Evolutionary conservation across 2,329 filamentous ascomycete genomes (phyloP).

Genomic region (Colletotrichum endophyticum): DNA sequence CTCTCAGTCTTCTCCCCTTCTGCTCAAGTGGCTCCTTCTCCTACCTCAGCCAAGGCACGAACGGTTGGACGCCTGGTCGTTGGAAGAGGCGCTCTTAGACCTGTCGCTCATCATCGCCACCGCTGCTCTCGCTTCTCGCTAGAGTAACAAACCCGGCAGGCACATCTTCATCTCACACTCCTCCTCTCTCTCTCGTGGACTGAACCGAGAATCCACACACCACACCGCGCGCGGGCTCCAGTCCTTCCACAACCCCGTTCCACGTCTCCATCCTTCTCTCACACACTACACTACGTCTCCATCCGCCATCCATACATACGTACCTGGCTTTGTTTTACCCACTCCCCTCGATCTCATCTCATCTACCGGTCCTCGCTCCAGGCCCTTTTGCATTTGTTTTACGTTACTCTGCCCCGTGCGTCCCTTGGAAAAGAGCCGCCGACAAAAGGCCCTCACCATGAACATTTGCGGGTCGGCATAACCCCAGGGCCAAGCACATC

Average conservation of each 20-base stretch:
- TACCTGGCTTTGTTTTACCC: slow-evolving; percentile 9
- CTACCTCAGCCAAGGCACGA: neutral
- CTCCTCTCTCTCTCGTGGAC: neutral
- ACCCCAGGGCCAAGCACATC: slow-evolving; percentile 19
- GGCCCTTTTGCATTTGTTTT: slow-evolving; percentile 19
- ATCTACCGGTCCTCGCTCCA: slow-evolving; percentile 16
- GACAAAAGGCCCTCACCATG: slow-evolving; percentile 23
- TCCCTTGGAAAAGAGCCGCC: slow-evolving; percentile 20
- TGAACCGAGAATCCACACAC: neutral
- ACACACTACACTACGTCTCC: neutral
- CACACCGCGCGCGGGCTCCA: neutral
- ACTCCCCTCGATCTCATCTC: slow-evolving; percentile 18
- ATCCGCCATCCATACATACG: neutral
- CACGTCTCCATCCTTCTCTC: neutral
- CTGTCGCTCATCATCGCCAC: neutral
- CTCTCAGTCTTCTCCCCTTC: neutral
- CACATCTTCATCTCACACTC: neutral
- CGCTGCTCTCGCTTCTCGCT: slow-evolving; percentile 10
- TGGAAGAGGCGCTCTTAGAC: slow-evolving; percentile 2
- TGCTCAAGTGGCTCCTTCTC: neutral
- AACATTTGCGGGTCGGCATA: slow-evolving; percentile 22
- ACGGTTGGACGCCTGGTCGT: neutral
- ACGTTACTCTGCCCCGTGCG: slow-evolving; percentile 21
- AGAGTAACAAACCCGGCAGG: neutral
- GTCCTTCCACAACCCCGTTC: neutral